Conservation (phyloP, 805 yeast genomes). For the Zygosaccharomyces gambellarensis region DNA sequence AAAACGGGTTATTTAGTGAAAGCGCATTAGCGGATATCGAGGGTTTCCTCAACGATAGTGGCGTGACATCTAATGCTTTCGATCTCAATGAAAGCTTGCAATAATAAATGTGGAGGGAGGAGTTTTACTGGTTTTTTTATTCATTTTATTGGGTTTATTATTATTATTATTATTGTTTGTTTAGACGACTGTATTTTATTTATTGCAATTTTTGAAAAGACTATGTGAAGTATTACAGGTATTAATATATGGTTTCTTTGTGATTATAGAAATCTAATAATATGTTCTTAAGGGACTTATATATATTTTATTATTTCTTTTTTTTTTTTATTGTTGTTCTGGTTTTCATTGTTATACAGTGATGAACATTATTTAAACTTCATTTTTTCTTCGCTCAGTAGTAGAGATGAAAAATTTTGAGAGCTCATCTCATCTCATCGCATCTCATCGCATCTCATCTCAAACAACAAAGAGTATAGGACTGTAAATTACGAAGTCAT, state of each 20-base stretch:
- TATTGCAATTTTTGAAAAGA: background rate
- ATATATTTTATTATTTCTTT: background rate
- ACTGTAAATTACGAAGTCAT: background rate
- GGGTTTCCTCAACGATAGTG: constrained; percentile 38
- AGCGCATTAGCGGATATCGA: constrained; percentile 70
- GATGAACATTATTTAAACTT: background rate
- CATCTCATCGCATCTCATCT: constrained; percentile 13
- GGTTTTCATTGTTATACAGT: background rate
- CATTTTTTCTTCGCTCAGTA: background rate
- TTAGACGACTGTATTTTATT: background rate
- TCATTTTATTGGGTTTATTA: background rate
- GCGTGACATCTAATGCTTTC: constrained; percentile 16
- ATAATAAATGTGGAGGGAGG: constrained; percentile 6
- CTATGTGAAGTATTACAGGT: background rate
- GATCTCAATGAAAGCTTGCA: constrained; percentile 29
- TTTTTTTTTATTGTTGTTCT: background rate
- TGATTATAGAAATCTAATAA: background rate
- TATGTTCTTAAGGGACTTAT: background rate
- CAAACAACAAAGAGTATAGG: constrained; percentile 1
- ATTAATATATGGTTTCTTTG: background rate
- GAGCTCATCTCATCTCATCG: constrained; percentile 1
- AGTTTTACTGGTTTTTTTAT: background rate
- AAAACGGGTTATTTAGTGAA: constrained; percentile 72
- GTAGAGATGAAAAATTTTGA: background rate
- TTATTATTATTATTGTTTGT: background rate